Evolutionary conservation across 1,284 basidiomycete genomes (phyloP).

Genomic region (Vanrija sp.): DNA sequence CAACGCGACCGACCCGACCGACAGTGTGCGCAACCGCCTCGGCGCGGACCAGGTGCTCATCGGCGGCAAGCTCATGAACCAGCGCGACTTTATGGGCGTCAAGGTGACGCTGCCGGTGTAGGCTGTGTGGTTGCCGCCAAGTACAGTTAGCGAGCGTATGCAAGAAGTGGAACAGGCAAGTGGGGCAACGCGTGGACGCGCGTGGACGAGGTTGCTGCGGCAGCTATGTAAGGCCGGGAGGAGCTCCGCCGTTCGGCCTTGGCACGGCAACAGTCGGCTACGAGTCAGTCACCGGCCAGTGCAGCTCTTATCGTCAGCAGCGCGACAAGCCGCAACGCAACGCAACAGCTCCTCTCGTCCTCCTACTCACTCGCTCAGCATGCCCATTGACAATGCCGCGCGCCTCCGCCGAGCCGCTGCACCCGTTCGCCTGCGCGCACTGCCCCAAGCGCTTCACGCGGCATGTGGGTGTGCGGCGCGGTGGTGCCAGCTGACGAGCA

Average conservation of each 20-base stretch:
- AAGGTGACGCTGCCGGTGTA: constrained; percentile 36
- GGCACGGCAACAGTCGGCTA: too few relatives aligned
- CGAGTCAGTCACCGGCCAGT: too few relatives aligned
- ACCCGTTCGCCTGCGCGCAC: constrained; percentile 28
- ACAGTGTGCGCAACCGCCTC: constrained; percentile 26
- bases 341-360: too few relatives aligned
- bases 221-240: too few relatives aligned
- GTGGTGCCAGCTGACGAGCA: background rate
- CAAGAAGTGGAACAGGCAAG: too few relatives aligned
- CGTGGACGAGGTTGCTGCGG: too few relatives aligned
- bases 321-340: too few relatives aligned
- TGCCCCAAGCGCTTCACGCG: constrained; percentile 30
- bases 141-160: too few relatives aligned
- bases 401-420: constrained; percentile 1
- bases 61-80: constrained; percentile 34
- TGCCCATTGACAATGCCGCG: background rate
- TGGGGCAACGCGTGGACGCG: too few relatives aligned
- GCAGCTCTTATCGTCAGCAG: too few relatives aligned
- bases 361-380: background rate
- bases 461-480: constrained; percentile 15
- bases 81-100: constrained; percentile 36
- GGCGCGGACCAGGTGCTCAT: constrained; percentile 31
- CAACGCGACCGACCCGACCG: constrained; percentile 34
- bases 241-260: too few relatives aligned
- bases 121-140: background rate